A percentile compares a stretch with the other conserved stretches of the same genome.
These are phyloP conservation scores for Cutaneotrichosporon cavernicola DNA, from an alignment of 1,284 basidiomycete species.

Conservation along the genomic window DNA sequence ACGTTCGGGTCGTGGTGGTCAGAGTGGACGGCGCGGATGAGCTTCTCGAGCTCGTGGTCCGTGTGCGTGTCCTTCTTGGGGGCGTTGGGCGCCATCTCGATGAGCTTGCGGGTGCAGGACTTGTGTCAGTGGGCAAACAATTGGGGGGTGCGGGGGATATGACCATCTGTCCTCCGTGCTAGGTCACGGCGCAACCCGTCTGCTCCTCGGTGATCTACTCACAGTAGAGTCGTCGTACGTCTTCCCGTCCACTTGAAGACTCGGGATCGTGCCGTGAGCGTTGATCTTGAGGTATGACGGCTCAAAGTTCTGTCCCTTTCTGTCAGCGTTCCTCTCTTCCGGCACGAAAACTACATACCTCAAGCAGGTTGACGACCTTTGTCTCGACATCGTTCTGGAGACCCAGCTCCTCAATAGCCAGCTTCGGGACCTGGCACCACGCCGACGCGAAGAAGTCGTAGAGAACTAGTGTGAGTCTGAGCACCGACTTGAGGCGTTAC, in stretches of 20 bases:
- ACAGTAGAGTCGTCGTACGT: conserved; percentile 8
- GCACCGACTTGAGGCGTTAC: neutral
- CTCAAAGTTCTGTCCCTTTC: conserved; percentile 63
- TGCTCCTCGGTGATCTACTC: neutral
- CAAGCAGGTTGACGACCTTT: conserved; percentile 38
- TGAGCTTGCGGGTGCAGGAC: conserved; percentile 58
- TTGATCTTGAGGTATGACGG: conserved; percentile 63
- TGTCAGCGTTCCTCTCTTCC: neutral
- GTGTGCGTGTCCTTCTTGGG: conserved; percentile 43
- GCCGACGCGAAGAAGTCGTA: conserved; percentile 46
- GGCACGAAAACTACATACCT: conserved; percentile 29
- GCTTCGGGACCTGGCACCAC: conserved; percentile 48
- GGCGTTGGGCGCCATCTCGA: conserved; percentile 55
- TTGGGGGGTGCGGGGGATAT: neutral
- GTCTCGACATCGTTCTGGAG: conserved; percentile 39
- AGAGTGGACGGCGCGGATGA: conserved; percentile 57
- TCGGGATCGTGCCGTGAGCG: conserved; percentile 61
- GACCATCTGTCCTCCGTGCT: too few species aligned
- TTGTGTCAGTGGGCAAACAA: conserved; percentile 13
- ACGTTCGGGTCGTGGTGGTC: conserved; percentile 63
- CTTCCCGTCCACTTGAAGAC: conserved; percentile 53
- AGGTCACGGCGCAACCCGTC: too few species aligned
- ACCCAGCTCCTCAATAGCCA: conserved; percentile 45
- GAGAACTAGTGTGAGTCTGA: conserved; percentile 19
- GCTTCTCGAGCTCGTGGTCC: conserved; percentile 33